These are phyloP conservation scores for Boletus sensibilis DNA, from an alignment of 768 basidiomycete genomes.

Conservation along the genomic window DNA sequence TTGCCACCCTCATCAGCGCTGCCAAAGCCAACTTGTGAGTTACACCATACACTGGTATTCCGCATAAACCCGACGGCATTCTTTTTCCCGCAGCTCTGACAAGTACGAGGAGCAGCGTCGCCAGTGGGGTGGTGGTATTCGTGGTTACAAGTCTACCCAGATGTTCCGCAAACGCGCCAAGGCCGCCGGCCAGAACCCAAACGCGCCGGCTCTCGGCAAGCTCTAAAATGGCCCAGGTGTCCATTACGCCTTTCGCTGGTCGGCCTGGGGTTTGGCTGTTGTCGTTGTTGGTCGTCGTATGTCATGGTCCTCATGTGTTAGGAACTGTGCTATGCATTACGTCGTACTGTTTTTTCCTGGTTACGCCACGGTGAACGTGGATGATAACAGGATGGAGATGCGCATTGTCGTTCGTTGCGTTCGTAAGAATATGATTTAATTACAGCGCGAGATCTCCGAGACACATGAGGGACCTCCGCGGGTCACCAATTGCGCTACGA, in stretches of 20 bases:
- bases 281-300: constrained; percentile 9
- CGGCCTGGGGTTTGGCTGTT: not conserved
- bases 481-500: no score
- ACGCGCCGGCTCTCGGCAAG: constrained; percentile 58
- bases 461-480: no score
- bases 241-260: not conserved
- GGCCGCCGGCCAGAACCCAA: constrained; percentile 71
- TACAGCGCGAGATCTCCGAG: not conserved
- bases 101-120: constrained; percentile 92
- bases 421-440: not conserved
- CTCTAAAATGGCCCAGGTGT: constrained; percentile 43
- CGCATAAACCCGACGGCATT: constrained; percentile 2
- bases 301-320: constrained; percentile 18
- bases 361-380: constrained; percentile 5
- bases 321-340: constrained; percentile 19
- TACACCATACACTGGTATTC: not conserved
- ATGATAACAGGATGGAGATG: not conserved
- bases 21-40: constrained; percentile 97
- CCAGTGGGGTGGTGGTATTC: constrained; percentile 94
- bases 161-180: constrained; percentile 95
- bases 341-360: constrained; percentile 2
- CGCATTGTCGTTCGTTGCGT: not conserved
- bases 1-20: constrained; percentile 88
- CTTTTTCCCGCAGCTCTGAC: constrained; percentile 54
- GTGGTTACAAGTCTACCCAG: constrained; percentile 91